Evolutionary conservation across 768 basidiomycete genomes (phyloP), one percentile per base, ranked within the genome.

Genomic region (Tricholoma sp.): DNA sequence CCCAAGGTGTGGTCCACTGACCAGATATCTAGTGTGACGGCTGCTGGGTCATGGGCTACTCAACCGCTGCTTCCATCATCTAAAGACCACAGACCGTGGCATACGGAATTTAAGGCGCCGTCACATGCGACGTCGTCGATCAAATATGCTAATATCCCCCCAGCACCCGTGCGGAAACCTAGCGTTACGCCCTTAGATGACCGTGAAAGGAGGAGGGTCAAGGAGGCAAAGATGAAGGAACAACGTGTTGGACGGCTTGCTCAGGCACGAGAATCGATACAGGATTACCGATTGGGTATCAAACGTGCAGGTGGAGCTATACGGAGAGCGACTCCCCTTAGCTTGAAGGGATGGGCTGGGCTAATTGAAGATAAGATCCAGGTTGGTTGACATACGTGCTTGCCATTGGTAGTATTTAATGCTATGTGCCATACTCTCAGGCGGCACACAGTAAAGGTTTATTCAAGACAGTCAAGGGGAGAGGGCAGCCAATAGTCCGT

Each of bases 331-430:
- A 88, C 84, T 55, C 85, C 91, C 12, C 77, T 80, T 17, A 81
- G 73, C 42, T 58, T 91, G 63, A 88, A 84, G 66, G 91, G 90
- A 0, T 92, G 90, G 88, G 76, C 79, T 12, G 80, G 78, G 55
- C 72, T 93, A 52, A 79, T 89, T 11, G 91, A 94, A 64, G 90
- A 91, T 61, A 78, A 79, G 54, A 91, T 94, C 64, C 86, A 94
- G 80, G 91, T 86, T 47, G 5, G 53, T 28, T 18, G n/a, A 41
- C 4, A 6, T n/a, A 41, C n/a, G 15, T 41, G 39, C 15, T 41
- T 6, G 11, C 39, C 24, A 24, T 24, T 24, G 24, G 24, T 41
- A 15, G 39, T 6, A 2, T n/a, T 15, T 15, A n/a, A 41, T 41
- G 12, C n/a, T 6, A n/a, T 11, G n/a, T n/a, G 39, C 24, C 24